Conservation (phyloP, 345 rosid genomes). For the Eucalyptus erythrocorys region DNA sequence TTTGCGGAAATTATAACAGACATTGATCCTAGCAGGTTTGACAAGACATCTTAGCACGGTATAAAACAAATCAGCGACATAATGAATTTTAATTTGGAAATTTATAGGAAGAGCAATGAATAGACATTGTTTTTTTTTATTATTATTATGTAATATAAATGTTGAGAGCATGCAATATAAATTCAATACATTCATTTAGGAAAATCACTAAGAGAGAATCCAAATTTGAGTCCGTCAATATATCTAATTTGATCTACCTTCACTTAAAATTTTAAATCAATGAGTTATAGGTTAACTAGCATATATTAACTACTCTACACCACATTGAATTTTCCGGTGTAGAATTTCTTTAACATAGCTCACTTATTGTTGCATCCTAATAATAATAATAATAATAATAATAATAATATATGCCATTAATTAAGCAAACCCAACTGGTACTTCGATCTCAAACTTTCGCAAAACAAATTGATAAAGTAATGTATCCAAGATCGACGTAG, state of each 20-base stretch:
- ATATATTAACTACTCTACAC: no score
- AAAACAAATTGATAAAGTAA: not conserved
- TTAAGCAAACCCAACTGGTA: not conserved
- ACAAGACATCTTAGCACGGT: not conserved
- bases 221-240: no score
- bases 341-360: no score
- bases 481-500: not conserved
- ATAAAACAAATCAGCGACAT: not conserved
- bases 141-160: no score
- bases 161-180: no score
- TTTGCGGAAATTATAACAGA: not conserved
- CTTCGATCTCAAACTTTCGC: not conserved
- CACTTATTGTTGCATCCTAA: no score
- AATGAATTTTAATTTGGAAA: not conserved
- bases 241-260: accelerated
- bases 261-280: no score
- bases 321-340: no score
- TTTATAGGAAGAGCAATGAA: not conserved
- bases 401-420: not conserved
- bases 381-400: no score
- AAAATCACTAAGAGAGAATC: no score
- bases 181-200: no score
- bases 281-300: no score
- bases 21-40: not conserved
- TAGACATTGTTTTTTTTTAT: not conserved